Evolutionary conservation across 2,329 filamentous ascomycete species (phyloP).

Genomic region (Lojkania enalia): DNA sequence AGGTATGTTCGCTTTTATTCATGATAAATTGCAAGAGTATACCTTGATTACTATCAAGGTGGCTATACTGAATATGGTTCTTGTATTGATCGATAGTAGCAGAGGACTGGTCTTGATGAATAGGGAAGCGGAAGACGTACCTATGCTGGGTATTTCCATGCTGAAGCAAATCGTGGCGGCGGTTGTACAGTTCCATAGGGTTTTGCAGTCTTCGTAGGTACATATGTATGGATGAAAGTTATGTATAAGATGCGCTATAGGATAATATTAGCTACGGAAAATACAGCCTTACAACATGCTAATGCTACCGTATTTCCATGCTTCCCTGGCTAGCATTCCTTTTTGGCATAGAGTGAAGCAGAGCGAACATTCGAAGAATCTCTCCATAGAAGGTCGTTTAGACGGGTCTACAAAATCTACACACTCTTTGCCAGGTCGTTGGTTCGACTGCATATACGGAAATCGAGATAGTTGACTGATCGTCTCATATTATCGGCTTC

Average conservation of each 20-base stretch:
- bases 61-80: background rate
- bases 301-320: background rate
- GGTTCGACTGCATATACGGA: background rate
- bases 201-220: constrained; percentile 2
- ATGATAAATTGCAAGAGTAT: background rate
- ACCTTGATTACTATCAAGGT: background rate
- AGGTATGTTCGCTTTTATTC: background rate
- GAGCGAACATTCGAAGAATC: constrained; percentile 1
- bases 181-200: background rate
- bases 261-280: too few species aligned
- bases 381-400: background rate
- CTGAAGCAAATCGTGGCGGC: background rate
- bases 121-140: background rate
- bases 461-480: background rate
- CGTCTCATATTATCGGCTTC: background rate
- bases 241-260: constrained; percentile 2
- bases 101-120: background rate
- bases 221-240: constrained; percentile 1
- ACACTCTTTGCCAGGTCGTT: background rate
- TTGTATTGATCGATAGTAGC: background rate
- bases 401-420: background rate
- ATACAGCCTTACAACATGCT: background rate
- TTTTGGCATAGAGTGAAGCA: constrained; percentile 1
- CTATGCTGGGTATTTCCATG: constrained; percentile 1
- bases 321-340: background rate